Base-by-base conservation (phyloP, 2,329 filamentous ascomycete species). In the Aurifilum marmelostoma region DNA sequence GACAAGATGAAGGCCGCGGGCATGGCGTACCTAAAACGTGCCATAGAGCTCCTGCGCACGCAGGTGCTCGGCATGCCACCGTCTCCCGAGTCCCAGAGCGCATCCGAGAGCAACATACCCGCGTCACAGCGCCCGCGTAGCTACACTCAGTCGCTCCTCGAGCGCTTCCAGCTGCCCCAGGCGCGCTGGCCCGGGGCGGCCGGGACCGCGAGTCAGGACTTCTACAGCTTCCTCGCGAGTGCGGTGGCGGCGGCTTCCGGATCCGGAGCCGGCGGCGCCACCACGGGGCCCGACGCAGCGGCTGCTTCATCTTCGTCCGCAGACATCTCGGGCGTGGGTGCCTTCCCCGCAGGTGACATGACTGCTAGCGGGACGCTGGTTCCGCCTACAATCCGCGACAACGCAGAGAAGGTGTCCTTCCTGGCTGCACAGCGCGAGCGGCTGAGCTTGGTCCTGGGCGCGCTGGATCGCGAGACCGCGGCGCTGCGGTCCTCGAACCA, bases 71-170 rank as follows among this genome's bases (percentile, higher is more conserved):
- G 93, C 69, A 83, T 95, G 71, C 90, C 91, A 58, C 89, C 91
- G 9, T 76, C 76, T 72, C 76, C 77, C 67, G 76, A 80, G 68
- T 76, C 80, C 71, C 77, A 82, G 67, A 32, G 27, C 61, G 73
- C 83, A 75, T 74, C 85, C 71, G 73, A 80, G 70, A 71, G 81
- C 75, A 67, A 83, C 79, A 73, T 81, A 16, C 72, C 75, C 73
- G 67, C 76, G 70, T 73, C 83, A 67, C 67, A 69, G 69, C 67
- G 69, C 67, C 69, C 69, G 64, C 80, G 87, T 75, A 80, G 82
- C 73, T 97, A 97, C 78, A 93, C 92, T 2, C 92, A 97, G 79
- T 87, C 86, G 54, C 86, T 98, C 50, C 89, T 97, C 69, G 91
- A 92, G 58, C 88, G 94, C 71, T 97, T 98, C 83, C 93, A 89